Evolutionary conservation across 805 yeast genomes (phyloP).

Genomic region (Nakazawaea populi): DNA sequence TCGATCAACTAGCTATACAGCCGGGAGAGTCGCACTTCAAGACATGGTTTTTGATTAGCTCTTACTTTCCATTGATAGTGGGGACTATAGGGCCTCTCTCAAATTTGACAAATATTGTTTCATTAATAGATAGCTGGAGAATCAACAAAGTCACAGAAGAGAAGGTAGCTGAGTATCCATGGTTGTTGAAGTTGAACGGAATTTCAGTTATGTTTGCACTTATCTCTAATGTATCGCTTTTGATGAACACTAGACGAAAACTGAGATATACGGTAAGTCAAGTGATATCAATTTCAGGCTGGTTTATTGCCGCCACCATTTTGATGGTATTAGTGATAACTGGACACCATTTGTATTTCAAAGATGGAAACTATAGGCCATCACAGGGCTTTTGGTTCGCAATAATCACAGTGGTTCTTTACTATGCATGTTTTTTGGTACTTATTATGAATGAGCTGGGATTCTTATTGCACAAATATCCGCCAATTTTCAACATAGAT

Average conservation of each 20-base stretch:
- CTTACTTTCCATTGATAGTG: slow-evolving; percentile 68
- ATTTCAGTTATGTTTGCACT: slow-evolving; percentile 61
- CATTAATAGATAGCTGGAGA: slow-evolving; percentile 69
- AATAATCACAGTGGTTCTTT: slow-evolving; percentile 54
- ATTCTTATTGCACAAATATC: slow-evolving; percentile 50
- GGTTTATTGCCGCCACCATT: slow-evolving; percentile 53
- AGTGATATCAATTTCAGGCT: slow-evolving; percentile 52
- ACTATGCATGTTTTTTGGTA: slow-evolving; percentile 49
- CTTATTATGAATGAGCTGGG: slow-evolving; percentile 60
- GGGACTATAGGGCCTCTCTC: slow-evolving; percentile 79
- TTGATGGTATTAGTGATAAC: slow-evolving; percentile 43
- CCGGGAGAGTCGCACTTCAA: slow-evolving; percentile 26
- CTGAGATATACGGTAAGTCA: slow-evolving; percentile 59
- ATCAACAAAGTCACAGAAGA: slow-evolving; percentile 19
- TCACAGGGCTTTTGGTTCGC: slow-evolving; percentile 82
- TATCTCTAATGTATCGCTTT: slow-evolving; percentile 59
- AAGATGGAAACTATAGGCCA: slow-evolving; percentile 18
- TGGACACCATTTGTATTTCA: slow-evolving; percentile 25
- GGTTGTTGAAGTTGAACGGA: slow-evolving; percentile 52
- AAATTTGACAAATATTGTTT: slow-evolving; percentile 66
- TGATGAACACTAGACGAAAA: slow-evolving; percentile 61
- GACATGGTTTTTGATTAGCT: slow-evolving; percentile 60
- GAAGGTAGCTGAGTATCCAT: slow-evolving; percentile 30
- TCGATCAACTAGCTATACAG: slow-evolving; percentile 21
- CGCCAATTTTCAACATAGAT: slow-evolving; percentile 63